Evolutionary conservation across 129 eudicot genomes (phyloP).

Genomic region (Heracleum sosnowskyi): DNA sequence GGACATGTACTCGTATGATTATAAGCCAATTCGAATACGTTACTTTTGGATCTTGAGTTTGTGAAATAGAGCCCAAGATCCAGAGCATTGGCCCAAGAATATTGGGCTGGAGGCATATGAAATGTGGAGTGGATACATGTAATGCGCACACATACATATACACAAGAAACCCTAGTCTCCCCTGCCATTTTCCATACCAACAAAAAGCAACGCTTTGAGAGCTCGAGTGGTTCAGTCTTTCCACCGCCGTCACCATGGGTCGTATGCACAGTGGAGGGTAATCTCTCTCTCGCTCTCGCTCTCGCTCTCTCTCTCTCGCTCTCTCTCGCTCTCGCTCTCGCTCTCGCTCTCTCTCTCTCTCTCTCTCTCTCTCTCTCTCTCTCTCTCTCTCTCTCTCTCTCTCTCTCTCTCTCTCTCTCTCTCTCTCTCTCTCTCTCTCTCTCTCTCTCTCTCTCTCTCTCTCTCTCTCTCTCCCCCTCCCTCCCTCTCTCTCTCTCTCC

Average conservation of each 20-base stretch:
- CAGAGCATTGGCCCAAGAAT: not conserved
- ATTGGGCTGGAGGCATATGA: not conserved
- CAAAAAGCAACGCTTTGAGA: not conserved
- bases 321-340: not conserved
- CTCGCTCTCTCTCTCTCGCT: not conserved
- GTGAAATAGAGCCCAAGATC: not conserved
- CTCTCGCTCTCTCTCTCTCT: not conserved
- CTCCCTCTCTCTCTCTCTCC: not conserved
- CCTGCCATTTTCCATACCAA: not conserved
- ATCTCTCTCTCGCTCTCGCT: constrained; percentile 1
- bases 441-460: not conserved
- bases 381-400: not conserved
- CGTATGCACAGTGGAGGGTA: constrained; percentile 58
- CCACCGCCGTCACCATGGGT: constrained; percentile 35
- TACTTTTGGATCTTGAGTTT: not conserved
- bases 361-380: not conserved
- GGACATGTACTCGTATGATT: no score
- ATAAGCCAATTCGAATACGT: no score
- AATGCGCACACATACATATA: not conserved
- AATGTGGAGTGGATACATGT: not conserved
- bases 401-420: not conserved
- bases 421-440: not conserved
- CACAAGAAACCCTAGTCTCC: constrained; percentile 9
- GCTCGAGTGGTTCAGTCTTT: constrained; percentile 6
- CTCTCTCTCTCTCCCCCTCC: not conserved